Conservation (phyloP, 2,329 filamentous ascomycete genomes). For the Fusarium newnesense region DNA sequence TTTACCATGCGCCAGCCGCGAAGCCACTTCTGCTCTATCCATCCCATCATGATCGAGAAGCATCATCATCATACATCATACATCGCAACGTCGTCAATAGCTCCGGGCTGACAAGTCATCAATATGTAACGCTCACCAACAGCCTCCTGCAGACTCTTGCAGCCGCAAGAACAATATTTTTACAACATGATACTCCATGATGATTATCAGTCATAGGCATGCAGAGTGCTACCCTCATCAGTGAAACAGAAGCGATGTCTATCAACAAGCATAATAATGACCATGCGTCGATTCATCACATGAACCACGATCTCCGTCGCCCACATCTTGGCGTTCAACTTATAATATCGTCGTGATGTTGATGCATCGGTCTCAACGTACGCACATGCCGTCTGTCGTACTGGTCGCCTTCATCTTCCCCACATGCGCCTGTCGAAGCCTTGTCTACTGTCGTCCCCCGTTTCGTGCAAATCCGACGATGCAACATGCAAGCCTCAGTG, state of each 20-base stretch:
- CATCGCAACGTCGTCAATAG: not conserved
- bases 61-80: conserved; percentile 22
- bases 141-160: not conserved
- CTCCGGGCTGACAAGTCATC: not conserved
- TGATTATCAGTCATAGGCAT: not conserved
- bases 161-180: not conserved
- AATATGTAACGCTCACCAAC: not conserved
- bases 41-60: conserved; percentile 1
- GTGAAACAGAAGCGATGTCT: not conserved
- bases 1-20: conserved; percentile 9
- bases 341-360: conserved; percentile 19
- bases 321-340: conserved; percentile 27
- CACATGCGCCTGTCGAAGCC: conserved; percentile 39
- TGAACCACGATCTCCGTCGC: conserved; percentile 13
- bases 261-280: not conserved
- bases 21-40: conserved; percentile 18
- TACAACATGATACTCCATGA: not conserved
- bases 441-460: conserved; percentile 18
- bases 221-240: not conserved
- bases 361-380: conserved; percentile 15
- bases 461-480: conserved; percentile 31
- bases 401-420: conserved; percentile 15
- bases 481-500: conserved; percentile 12
- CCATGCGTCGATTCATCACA: conserved; percentile 12
- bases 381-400: conserved; percentile 6